A percentile compares a stretch with the other conserved stretches of the same genome.
Evolutionary conservation across 2,329 filamentous ascomycete genomes (phyloP).

Genomic region (Neofusicoccum sp.): DNA sequence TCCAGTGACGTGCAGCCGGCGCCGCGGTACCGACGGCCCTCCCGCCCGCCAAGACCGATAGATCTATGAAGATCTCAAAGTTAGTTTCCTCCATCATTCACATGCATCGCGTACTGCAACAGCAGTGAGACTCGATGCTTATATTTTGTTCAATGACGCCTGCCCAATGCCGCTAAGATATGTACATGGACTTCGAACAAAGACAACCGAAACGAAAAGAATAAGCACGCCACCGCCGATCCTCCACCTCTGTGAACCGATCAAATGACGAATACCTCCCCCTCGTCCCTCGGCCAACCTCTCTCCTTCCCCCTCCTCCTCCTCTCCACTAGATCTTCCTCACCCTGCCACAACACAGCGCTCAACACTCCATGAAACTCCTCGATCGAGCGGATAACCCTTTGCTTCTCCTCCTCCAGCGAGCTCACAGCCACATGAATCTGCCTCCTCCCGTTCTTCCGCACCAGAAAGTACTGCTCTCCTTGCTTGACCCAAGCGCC

Average conservation of each 20-base stretch:
- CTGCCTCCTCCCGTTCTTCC: slow-evolving; percentile 31
- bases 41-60: too few relatives aligned
- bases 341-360: slow-evolving; percentile 16
- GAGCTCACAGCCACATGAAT: slow-evolving; percentile 22
- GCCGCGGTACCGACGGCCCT: too few relatives aligned
- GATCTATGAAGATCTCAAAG: too few relatives aligned
- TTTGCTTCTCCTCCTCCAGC: slow-evolving; percentile 30
- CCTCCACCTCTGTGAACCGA: not conserved
- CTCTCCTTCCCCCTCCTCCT: not conserved
- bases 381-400: slow-evolving; percentile 24
- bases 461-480: slow-evolving; percentile 45
- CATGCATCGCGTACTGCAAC: too few relatives aligned
- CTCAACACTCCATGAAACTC: slow-evolving; percentile 23
- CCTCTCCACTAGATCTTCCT: slow-evolving; percentile 5
- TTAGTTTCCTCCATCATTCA: too few relatives aligned
- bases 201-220: not conserved
- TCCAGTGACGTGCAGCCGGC: too few relatives aligned
- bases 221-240: not conserved
- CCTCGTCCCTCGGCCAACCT: not conserved
- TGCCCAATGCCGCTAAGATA: not conserved
- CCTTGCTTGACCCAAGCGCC: slow-evolving; percentile 44
- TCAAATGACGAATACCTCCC: not conserved
- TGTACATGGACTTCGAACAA: not conserved
- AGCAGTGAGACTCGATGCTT: too few relatives aligned
- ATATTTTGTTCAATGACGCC: too few relatives aligned